Evolutionary conservation across 169 alveolate species (phyloP).

Genomic region (Cryptosporidium muris): DNA sequence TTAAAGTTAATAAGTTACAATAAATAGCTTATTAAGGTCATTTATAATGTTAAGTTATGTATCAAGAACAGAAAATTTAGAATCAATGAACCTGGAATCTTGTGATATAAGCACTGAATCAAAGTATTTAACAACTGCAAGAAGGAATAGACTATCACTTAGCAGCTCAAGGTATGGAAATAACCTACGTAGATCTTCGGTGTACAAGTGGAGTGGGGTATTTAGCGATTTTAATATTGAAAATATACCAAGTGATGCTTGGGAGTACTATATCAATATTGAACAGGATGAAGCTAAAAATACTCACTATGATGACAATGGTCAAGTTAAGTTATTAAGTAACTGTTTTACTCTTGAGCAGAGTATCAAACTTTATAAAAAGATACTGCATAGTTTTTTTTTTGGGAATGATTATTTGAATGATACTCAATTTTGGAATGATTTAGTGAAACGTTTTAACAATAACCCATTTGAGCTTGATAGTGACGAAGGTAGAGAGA

Average conservation of each 20-base stretch:
- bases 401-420: constrained; percentile 39
- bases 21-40: too few species aligned
- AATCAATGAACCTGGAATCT: background rate
- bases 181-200: constrained; percentile 27
- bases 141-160: background rate
- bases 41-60: too few species aligned
- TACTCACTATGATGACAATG: background rate
- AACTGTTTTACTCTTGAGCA: constrained; percentile 19
- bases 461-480: background rate
- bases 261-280: constrained; percentile 41
- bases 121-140: constrained; percentile 24
- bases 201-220: background rate
- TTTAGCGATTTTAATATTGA: constrained; percentile 44
- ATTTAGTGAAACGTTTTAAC: background rate
- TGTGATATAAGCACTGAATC: background rate
- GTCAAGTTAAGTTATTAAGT: background rate
- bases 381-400: constrained; percentile 8
- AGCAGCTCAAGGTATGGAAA: background rate
- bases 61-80: background rate
- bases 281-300: constrained; percentile 13
- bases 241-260: constrained; percentile 11
- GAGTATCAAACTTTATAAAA: constrained; percentile 13
- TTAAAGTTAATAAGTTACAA: too few species aligned
- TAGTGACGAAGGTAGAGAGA: constrained; percentile 7
- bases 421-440: constrained; percentile 38